Percentiles rank a stretch among this genome's conserved stretches.
Conservation (phyloP, 1,284 basidiomycete species). For the Ceratobasidium sp. region DNA sequence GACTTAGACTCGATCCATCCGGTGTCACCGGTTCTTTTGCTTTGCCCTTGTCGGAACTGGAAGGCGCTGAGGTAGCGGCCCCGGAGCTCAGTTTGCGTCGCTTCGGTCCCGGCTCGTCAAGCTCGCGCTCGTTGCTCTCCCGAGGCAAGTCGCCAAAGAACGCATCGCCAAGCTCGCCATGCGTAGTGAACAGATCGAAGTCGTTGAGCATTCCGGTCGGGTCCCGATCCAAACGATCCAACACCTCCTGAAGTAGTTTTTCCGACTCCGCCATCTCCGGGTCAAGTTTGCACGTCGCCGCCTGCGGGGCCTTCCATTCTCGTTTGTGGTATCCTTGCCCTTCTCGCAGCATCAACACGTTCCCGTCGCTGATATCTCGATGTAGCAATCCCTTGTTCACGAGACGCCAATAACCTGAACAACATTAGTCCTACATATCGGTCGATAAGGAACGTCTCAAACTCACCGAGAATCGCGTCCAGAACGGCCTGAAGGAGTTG, state of each 20-base stretch:
- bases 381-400: slow-evolving; percentile 9
- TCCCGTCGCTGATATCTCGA: slow-evolving; percentile 30
- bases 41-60: neutral
- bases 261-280: slow-evolving; percentile 8
- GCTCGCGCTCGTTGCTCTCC: neutral
- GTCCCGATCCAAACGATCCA: neutral
- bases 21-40: no score
- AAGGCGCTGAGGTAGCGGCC: neutral
- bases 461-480: no score
- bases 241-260: neutral
- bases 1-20: neutral
- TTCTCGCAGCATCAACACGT: slow-evolving; percentile 3
- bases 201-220: slow-evolving; percentile 6
- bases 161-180: neutral
- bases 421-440: no score
- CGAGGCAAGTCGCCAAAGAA: neutral
- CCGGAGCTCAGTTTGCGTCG: neutral
- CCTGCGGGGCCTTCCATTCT: neutral
- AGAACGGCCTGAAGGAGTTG: slow-evolving; percentile 7
- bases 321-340: neutral
- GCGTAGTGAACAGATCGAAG: slow-evolving; percentile 17
- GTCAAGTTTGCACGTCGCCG: no score
- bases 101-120: neutral
- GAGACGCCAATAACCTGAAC: slow-evolving; percentile 9
- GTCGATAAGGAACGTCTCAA: no score